phyloP scores from a whole-genome alignment of 106 monocot species.

The Acanthochlamys bracteata region DNA sequence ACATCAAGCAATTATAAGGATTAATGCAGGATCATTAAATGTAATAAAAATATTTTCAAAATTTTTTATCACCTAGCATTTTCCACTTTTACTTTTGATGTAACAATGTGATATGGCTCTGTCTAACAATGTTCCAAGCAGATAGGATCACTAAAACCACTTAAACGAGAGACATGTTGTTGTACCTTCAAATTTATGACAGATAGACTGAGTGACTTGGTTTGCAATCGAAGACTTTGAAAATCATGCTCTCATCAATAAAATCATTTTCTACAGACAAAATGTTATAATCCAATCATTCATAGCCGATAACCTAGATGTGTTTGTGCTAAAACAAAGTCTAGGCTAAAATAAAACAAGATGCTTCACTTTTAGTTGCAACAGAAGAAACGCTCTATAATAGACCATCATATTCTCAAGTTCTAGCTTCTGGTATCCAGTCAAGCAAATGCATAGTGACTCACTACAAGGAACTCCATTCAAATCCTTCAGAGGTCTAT shows the following conservation, averaged over 20 bases:
- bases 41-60: no score
- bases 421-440: conserved; percentile 85
- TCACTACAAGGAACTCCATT: conserved; percentile 86
- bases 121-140: no score
- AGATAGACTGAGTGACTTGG: conserved; percentile 92
- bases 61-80: no score
- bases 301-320: neutral
- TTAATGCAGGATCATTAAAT: no score
- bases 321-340: no score
- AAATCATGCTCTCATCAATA: conserved; percentile 87
- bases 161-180: neutral
- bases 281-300: neutral
- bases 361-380: no score
- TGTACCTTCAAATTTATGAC: conserved; percentile 98
- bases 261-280: conserved; percentile 69
- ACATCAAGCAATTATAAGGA: neutral
- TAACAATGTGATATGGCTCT: no score
- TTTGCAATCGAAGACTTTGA: conserved; percentile 87
- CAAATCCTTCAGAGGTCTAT: conserved; percentile 71
- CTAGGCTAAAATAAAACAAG: no score
- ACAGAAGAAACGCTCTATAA: neutral
- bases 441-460: conserved; percentile 69
- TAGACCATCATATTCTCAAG: conserved; percentile 93
- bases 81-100: no score
- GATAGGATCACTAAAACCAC: neutral